These are phyloP conservation scores for Volvox reticuliferus DNA, from an alignment of 139 green algal genomes.

Conservation along the genomic window DNA sequence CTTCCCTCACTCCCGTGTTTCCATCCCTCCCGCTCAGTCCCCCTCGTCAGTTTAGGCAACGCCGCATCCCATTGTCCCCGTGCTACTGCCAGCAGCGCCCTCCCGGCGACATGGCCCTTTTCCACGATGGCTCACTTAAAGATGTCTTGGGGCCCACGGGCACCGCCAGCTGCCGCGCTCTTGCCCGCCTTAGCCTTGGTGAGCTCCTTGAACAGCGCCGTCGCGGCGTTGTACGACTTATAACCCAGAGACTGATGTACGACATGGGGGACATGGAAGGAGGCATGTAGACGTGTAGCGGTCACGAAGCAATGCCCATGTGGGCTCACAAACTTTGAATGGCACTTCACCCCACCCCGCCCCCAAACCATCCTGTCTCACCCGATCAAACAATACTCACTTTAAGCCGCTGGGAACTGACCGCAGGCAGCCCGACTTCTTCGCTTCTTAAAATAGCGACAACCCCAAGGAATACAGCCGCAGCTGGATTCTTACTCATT, in stretches of 20 bases:
- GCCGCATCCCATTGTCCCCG: too few species aligned
- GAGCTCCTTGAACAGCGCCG: conserved; percentile 32
- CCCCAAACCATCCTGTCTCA: background rate
- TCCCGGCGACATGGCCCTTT: too few species aligned
- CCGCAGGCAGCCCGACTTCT: too few species aligned
- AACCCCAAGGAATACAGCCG: too few species aligned
- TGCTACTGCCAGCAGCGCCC: too few species aligned
- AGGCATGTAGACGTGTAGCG: background rate
- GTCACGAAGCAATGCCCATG: background rate
- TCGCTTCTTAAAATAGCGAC: too few species aligned
- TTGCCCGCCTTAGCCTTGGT: conserved; percentile 36
- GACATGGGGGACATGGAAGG: background rate
- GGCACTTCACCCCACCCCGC: background rate
- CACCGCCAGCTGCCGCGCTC: background rate
- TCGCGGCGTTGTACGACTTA: conserved; percentile 43
- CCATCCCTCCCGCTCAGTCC: background rate
- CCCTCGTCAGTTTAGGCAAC: background rate
- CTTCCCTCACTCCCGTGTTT: background rate
- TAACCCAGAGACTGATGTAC: conserved; percentile 33
- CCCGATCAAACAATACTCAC: too few species aligned
- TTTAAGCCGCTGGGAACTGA: too few species aligned
- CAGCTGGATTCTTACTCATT: too few species aligned
- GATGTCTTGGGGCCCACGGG: conserved; percentile 50
- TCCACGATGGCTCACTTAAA: conserved; percentile 22
- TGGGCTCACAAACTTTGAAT: too few species aligned